Base-by-base conservation (phyloP, 2,329 filamentous ascomycete species). In the Chaetomiaceae sp. region DNA sequence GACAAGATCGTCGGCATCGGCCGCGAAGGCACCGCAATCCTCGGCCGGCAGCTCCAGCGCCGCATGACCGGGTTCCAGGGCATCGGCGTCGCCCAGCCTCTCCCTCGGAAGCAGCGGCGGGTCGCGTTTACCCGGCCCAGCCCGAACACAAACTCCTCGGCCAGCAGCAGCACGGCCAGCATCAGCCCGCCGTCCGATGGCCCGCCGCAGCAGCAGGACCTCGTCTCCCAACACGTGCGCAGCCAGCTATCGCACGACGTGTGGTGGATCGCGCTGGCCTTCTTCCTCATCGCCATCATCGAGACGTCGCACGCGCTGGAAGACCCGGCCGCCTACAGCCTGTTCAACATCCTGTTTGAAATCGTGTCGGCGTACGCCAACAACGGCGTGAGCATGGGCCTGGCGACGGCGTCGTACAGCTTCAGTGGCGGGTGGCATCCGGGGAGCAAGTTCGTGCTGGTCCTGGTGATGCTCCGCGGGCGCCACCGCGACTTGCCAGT, bases 191-290 rank as follows among this genome's bases (percentile, higher is more conserved):
- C 21, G 10, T 13, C 30, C 3, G 33, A 27, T 23, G 16, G 27
- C 16, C 46, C 10, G 9, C 55, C 43, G n/a, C 48, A 55, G 9
- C 64, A 66, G 55, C 76, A 74, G 23, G 74, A 72, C 18, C 71
- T 76, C 53, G 73, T 71, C 60, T 78, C 79, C 59, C 72, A 77
- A 54, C 81, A 85, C 62, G 69, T 85, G 11, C 76, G 78, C 25
- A 75, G 76, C 18, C 82, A 86, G 62, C 73, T 86, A 3, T 78
- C 80, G 10, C 82, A 85, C 64, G 83, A 86, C 60, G 70, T 86
- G 11, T 86, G 82, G 82, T 84, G 78, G 73, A 75, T 86, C 11
- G 76, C 80, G 1, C 65, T 85, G 1, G 80, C 80, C 0, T 75
- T 82, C 8, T 71, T 85, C 16, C 68, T 81, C 20, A 82, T 86